Conservation (phyloP, 441 rosid genomes). For the Euphorbia neoarborescens region DNA sequence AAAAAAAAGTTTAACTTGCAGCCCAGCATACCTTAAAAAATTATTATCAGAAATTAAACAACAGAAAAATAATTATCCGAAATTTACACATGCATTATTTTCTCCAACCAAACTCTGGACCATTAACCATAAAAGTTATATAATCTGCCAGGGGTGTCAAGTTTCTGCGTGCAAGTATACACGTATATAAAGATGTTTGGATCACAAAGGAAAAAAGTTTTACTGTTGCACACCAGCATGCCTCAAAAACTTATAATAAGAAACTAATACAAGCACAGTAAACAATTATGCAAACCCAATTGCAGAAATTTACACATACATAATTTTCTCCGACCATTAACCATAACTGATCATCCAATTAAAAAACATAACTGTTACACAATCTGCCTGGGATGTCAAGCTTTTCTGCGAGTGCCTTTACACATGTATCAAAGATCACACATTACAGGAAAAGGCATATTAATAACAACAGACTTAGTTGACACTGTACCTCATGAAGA, state of each 20-base stretch:
- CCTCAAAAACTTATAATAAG: not conserved
- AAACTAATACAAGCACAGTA: not conserved
- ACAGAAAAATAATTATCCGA: too few species aligned
- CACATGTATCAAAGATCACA: not conserved
- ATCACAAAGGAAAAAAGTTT: not conserved
- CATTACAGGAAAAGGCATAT: not conserved
- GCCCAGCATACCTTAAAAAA: not conserved
- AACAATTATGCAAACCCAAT: not conserved
- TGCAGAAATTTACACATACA: not conserved
- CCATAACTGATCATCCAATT: too few species aligned
- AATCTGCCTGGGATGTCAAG: too few species aligned
- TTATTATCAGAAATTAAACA: not conserved
- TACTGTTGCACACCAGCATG: not conserved
- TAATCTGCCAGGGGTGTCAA: too few species aligned
- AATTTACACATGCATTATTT: too few species aligned
- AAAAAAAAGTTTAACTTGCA: not conserved
- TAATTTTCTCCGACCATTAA: not conserved
- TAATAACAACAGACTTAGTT: not conserved
- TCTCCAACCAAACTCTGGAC: too few species aligned
- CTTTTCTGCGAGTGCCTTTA: not conserved
- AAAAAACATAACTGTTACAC: not conserved
- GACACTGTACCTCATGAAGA: slow-evolving; percentile 64
- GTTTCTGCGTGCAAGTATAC: too few species aligned
- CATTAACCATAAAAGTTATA: too few species aligned
- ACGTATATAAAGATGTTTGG: too few species aligned